Conservation (phyloP, 768 basidiomycete species). For the Boletus insuetus region DNA sequence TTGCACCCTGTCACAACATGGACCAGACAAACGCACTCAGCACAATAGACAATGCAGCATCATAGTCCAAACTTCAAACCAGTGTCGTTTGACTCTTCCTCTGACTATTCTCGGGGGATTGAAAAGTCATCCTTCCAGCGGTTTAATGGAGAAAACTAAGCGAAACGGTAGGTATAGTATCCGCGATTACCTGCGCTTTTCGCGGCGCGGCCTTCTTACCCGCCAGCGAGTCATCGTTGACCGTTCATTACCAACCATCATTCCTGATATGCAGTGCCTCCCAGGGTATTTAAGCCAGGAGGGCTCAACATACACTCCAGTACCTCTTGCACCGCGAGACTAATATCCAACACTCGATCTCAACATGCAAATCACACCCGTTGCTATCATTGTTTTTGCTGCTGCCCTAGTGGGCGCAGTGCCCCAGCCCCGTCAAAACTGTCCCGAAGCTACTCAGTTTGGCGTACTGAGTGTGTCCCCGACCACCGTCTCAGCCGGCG, state of each 20-base stretch:
- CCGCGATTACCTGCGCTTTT: not conserved
- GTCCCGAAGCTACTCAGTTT: constrained; percentile 22
- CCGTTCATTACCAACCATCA: not conserved
- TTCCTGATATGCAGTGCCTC: not conserved
- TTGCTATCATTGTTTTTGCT: constrained; percentile 6
- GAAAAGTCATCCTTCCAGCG: too few species aligned
- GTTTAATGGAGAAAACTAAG: not conserved
- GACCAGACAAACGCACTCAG: too few species aligned
- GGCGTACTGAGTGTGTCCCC: constrained; percentile 21
- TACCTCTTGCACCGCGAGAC: not conserved
- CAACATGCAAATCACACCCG: constrained; percentile 20
- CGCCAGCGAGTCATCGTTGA: not conserved
- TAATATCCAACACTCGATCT: not conserved
- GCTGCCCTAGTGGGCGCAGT: constrained; percentile 15
- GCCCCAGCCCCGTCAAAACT: constrained; percentile 21
- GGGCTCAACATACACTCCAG: not conserved
- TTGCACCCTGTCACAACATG: too few species aligned
- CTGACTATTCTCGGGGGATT: not conserved
- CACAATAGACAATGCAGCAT: too few species aligned
- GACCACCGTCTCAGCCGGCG: constrained; percentile 21
- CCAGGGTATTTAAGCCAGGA: constrained; percentile 8
- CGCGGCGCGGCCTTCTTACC: constrained; percentile 3
- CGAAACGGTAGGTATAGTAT: not conserved
- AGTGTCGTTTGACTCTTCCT: not conserved
- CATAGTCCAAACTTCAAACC: not conserved